Percentiles rank a stretch among this genome's conserved stretches.
phyloP scores from a whole-genome alignment of 805 yeast genomes.

The Allodekkera sacchari region DNA sequence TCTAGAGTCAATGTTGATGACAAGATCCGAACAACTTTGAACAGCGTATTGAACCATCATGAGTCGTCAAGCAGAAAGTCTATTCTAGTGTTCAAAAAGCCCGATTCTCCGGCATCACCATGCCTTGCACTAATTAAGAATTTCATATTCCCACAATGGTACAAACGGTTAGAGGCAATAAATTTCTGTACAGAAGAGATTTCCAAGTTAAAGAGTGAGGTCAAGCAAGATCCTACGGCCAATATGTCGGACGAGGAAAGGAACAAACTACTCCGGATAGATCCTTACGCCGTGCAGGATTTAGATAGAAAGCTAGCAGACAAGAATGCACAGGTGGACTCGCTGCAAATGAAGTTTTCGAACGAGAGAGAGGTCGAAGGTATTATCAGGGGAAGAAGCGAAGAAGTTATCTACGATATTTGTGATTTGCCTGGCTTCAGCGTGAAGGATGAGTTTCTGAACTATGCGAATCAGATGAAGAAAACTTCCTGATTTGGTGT shows the following conservation, averaged over 20 bases:
- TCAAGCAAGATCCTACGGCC: constrained; percentile 5
- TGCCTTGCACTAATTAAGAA: constrained; percentile 29
- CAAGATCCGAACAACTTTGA: constrained; percentile 33
- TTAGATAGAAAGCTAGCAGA: constrained; percentile 21
- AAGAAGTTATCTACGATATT: constrained; percentile 24
- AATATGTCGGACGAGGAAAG: constrained; percentile 13
- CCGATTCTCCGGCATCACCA: constrained; percentile 9
- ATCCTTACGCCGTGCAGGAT: constrained; percentile 44
- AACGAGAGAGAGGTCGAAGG: constrained; percentile 34
- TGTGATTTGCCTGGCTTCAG: constrained; percentile 20
- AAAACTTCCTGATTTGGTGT: too few relatives aligned
- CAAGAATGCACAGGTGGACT: constrained; percentile 21
- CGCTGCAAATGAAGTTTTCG: constrained; percentile 26
- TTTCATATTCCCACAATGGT: constrained; percentile 41
- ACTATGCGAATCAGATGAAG: constrained; percentile 2
- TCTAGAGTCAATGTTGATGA: constrained; percentile 38
- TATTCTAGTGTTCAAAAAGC: constrained; percentile 12
- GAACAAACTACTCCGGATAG: constrained; percentile 27
- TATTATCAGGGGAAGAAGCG: constrained; percentile 30
- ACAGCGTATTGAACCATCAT: constrained; percentile 28
- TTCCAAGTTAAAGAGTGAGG: constrained; percentile 13
- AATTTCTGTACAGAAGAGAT: constrained; percentile 33
- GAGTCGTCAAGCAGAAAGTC: constrained; percentile 13
- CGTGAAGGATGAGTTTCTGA: constrained; percentile 10
- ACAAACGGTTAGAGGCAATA: constrained; percentile 30